Evolutionary conservation across 371 early-diverging fungal genomes (phyloP).

Genomic region (Blastocladiella emersonii): DNA sequence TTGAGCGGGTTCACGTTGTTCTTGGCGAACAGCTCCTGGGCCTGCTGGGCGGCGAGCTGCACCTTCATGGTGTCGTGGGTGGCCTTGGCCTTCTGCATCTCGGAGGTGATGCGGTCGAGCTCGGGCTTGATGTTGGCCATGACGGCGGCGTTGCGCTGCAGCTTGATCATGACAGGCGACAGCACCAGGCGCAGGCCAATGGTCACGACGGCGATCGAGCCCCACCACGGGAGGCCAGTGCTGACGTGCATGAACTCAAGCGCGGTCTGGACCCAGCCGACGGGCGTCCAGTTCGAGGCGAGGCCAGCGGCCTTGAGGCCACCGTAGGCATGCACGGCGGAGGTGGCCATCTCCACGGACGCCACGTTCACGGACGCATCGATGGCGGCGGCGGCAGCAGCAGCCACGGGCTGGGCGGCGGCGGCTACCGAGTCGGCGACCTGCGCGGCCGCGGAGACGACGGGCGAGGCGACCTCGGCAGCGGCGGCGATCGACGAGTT

Average conservation of each 20-base stretch:
- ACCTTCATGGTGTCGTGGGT: constrained; percentile 40
- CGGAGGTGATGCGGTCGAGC: constrained; percentile 47
- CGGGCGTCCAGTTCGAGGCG: constrained; percentile 51
- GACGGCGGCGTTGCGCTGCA: constrained; percentile 54
- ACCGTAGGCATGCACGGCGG: constrained; percentile 28
- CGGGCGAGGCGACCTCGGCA: no score
- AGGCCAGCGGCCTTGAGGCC: constrained; percentile 66
- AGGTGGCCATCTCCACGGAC: background rate
- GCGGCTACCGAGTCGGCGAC: no score
- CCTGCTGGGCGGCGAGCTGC: constrained; percentile 35
- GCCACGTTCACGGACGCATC: no score
- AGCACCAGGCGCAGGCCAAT: constrained; percentile 52
- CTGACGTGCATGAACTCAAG: constrained; percentile 67
- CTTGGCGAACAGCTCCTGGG: constrained; percentile 45
- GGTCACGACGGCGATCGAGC: constrained; percentile 59
- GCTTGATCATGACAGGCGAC: constrained; percentile 60
- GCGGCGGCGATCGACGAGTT: no score
- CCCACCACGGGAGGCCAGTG: constrained; percentile 89
- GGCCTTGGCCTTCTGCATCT: constrained; percentile 40
- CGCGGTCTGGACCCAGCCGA: constrained; percentile 53
- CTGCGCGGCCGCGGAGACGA: no score
- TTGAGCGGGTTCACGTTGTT: constrained; percentile 48
- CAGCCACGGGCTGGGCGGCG: no score
- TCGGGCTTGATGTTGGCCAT: constrained; percentile 65
- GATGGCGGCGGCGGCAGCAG: no score